Evolutionary conservation across 2,329 filamentous ascomycete genomes (phyloP).

Genomic region (Ceratocystis eucalypticola): DNA sequence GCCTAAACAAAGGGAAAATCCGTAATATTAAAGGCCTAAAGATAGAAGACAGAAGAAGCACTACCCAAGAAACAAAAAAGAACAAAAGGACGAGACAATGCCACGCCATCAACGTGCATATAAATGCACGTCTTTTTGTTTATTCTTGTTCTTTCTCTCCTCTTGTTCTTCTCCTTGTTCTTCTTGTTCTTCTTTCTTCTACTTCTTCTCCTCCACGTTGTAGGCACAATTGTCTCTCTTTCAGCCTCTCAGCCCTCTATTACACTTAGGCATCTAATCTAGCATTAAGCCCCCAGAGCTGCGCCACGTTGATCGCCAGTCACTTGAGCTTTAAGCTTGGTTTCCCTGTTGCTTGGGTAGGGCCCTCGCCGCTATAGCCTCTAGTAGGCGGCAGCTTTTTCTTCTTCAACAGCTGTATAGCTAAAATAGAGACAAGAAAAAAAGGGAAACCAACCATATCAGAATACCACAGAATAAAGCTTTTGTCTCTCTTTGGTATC

Average conservation of each 20-base stretch:
- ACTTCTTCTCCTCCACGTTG: background rate
- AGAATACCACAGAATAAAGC: no score
- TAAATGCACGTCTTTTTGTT: background rate
- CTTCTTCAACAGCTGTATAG: background rate
- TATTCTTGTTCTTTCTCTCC: background rate
- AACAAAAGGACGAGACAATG: background rate
- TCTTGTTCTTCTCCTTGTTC: background rate
- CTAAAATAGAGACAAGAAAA: background rate
- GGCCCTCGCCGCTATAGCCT: background rate
- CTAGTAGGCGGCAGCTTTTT: background rate
- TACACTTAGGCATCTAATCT: background rate
- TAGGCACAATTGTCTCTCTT: background rate
- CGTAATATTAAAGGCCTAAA: no score
- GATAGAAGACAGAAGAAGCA: background rate
- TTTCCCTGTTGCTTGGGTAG: background rate
- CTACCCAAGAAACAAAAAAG: background rate
- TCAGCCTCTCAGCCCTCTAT: no score
- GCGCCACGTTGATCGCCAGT: slow-evolving; percentile 7
- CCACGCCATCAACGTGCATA: no score
- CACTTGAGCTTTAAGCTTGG: background rate
- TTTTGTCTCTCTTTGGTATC: background rate
- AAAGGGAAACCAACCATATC: background rate
- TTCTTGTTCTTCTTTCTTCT: background rate
- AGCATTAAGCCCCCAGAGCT: background rate
- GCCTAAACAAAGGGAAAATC: no score